Base-by-base conservation (phyloP, 805 yeast genomes). In the Kodamaea kaohsiungensis region DNA sequence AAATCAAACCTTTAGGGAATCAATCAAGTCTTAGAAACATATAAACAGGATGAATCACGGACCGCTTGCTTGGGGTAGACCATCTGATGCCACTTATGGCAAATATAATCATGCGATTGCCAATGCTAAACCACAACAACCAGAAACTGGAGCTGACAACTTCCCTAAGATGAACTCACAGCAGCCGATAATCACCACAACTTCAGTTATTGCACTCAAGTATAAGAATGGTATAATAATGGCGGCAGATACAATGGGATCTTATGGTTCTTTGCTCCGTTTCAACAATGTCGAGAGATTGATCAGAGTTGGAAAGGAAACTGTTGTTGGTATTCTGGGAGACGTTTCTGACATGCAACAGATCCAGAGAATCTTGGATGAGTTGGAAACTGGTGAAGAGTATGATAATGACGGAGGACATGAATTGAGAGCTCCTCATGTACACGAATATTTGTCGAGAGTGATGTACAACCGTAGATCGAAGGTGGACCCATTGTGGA, bases 401-500 rank as follows among this genome's bases (percentile, higher is more conserved):
- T 91, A 95, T 70, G 97, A 93, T 65, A 81, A 66, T 83, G 90
- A 67, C 79, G 85, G 76, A 43, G 78, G 76, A 12, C 82, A 60
- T 70, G 67, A 72, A 47, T 72, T 95, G 68, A 82, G 87, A 59
- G 96, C 98, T n/a, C 83, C 89, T 16, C 89, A 91, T 64, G 85
- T 95, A 43, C 96, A 90, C 70, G 93, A 89, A 67, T 95, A 91
- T 70, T 77, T 95, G 61, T 85, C 93, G 48, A 84, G 88, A 56
- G 87, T 93, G 45, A 78, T 93, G 79, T 95, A 95, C 74, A 77
- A 82, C 60, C 86, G 98, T 72, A 84, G 99, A 72, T 81, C 88
- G 51, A 91, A 95, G 72, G 87, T 95, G 93, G 85, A 95, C 69
- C 99, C 99, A 19, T 79, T 91, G 59, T 95, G 98, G 98, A 95